phyloP scores from a whole-genome alignment of 805 yeast genomes.

The Nakazawaea sp. region DNA sequence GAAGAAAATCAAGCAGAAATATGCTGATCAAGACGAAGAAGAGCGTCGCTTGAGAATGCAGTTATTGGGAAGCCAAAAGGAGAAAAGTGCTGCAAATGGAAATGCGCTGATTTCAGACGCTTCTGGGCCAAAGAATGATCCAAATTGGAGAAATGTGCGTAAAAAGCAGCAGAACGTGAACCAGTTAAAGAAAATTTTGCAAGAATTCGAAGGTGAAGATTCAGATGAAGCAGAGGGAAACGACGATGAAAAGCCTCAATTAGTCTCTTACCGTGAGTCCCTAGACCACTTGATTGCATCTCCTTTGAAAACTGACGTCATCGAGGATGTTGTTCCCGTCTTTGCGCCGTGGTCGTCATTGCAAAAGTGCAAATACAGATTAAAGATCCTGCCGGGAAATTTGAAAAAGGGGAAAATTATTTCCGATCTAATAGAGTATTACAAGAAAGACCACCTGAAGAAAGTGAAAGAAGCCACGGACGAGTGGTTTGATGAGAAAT shows the following conservation, averaged over 20 bases:
- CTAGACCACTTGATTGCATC: conserved; percentile 29
- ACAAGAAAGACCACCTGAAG: conserved; percentile 18
- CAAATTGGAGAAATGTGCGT: conserved; percentile 8
- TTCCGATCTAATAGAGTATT: conserved; percentile 53
- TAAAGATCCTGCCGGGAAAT: conserved; percentile 72
- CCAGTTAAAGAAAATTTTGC: conserved; percentile 23
- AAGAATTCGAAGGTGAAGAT: conserved; percentile 19
- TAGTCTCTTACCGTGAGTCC: conserved; percentile 20
- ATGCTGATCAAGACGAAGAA: conserved; percentile 88
- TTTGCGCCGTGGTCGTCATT: conserved; percentile 92
- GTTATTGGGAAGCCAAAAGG: conserved; percentile 77
- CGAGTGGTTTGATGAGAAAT: conserved; percentile 71
- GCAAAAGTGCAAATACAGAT: conserved; percentile 68
- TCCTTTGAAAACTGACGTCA: conserved; percentile 41
- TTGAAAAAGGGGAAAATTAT: conserved; percentile 86
- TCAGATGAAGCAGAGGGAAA: conserved; percentile 12
- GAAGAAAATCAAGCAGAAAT: conserved; percentile 76
- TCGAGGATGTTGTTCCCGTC: conserved; percentile 67
- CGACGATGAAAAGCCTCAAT: conserved; percentile 18
- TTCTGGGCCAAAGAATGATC: conserved; percentile 4
- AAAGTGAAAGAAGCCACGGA: conserved; percentile 12
- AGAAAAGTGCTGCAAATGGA: conserved; percentile 17
- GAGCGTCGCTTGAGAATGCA: conserved; percentile 72
- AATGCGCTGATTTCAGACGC: neutral
- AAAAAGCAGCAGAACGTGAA: conserved; percentile 24